Evolutionary conservation across 768 basidiomycete species (phyloP).

Genomic region (Udeniomyces megalosporus): DNA sequence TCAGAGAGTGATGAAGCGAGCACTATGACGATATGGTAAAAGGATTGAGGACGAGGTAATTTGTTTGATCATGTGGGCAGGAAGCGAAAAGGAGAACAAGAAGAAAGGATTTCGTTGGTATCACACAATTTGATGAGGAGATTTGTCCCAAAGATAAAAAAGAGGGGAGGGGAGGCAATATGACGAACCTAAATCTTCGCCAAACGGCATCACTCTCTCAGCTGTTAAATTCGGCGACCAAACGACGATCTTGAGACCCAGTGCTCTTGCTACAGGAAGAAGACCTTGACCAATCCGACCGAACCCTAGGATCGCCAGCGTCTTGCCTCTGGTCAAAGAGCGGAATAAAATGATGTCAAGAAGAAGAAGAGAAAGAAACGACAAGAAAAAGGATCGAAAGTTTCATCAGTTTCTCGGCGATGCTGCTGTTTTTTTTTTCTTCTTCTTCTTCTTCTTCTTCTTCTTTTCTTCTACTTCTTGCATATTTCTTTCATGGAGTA

Average conservation of each 20-base stretch:
- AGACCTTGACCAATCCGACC: constrained; percentile 42
- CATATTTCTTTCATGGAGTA: no score
- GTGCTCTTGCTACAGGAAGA: constrained; percentile 39
- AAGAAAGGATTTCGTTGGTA: no score
- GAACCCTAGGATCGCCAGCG: constrained; percentile 46
- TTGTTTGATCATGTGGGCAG: not conserved
- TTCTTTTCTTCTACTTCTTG: no score
- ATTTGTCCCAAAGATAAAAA: no score
- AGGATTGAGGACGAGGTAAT: not conserved
- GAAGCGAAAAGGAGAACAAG: not conserved
- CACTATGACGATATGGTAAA: not conserved
- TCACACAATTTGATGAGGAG: no score
- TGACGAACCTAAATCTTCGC: constrained; percentile 35
- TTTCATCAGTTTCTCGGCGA: no score
- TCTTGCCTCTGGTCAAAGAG: constrained; percentile 32
- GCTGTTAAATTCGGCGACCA: constrained; percentile 53
- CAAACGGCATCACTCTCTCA: constrained; percentile 40
- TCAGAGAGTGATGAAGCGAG: constrained; percentile 36
- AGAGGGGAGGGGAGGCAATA: no score
- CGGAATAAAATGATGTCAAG: not conserved
- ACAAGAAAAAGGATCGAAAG: not conserved
- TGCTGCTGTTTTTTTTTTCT: no score
- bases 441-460: no score
- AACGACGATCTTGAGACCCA: constrained; percentile 43
- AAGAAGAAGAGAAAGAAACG: not conserved